phyloP scores from a whole-genome alignment of 345 rosid genomes.

The Clarkia xantiana region DNA sequence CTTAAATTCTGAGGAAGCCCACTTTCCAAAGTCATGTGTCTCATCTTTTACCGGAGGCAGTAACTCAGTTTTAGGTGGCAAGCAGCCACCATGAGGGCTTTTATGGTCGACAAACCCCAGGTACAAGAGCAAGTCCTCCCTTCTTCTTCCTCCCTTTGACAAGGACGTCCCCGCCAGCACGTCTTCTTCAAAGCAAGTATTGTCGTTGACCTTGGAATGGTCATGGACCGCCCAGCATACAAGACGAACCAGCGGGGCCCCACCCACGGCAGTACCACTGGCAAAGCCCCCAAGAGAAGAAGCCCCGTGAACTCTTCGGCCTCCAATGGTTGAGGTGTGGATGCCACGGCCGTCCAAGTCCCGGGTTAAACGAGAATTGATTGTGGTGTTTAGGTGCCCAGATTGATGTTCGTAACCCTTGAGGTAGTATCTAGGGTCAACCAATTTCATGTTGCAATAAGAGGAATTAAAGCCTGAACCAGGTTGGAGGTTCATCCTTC shows the following conservation, averaged over 20 bases:
- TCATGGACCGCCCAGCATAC: slow-evolving; percentile 73
- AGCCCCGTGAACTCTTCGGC: slow-evolving; percentile 28
- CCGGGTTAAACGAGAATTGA: slow-evolving; percentile 51
- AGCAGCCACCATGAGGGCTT: no score
- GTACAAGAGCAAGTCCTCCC: no score
- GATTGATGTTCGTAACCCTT: slow-evolving; percentile 31
- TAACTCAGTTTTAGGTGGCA: no score
- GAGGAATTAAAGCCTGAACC: no score
- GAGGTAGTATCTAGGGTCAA: slow-evolving; percentile 65
- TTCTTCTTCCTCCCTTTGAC: no score
- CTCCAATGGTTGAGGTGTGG: slow-evolving; percentile 64
- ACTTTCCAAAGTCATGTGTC: no score
- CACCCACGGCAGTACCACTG: slow-evolving; percentile 54
- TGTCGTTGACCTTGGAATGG: slow-evolving; percentile 23
- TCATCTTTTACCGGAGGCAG: no score
- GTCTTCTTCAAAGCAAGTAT: slow-evolving; percentile 43
- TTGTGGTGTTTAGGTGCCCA: slow-evolving; percentile 36
- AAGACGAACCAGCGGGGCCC: slow-evolving; percentile 62
- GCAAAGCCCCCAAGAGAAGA: slow-evolving; percentile 58
- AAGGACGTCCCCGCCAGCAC: slow-evolving; percentile 82
- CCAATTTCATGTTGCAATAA: slow-evolving; percentile 76
- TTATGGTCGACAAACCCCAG: no score
- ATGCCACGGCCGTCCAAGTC: slow-evolving; percentile 80
- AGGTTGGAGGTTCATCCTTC: no score
- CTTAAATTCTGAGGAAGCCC: no score